Conservation (phyloP, 768 basidiomycete species). For the Podaxis sp. region DNA sequence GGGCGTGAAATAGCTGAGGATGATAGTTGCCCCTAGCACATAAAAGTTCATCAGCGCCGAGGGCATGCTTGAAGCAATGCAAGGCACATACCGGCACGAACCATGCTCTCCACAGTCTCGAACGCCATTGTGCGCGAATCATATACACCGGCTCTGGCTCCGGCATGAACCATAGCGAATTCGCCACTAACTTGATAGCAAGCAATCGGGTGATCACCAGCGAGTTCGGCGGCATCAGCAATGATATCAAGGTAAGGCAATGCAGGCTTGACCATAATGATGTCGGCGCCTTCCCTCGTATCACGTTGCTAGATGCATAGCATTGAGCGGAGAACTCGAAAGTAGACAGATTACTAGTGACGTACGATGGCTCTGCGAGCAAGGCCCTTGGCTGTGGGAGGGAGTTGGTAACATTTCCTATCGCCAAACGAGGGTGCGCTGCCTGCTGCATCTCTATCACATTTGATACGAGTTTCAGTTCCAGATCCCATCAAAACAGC, state of each 20-base stretch:
- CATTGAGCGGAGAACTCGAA: background rate
- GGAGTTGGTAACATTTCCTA: slow-evolving; percentile 97
- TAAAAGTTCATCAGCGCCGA: background rate
- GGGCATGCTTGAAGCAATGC: background rate
- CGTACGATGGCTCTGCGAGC: slow-evolving; percentile 90
- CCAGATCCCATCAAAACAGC: background rate
- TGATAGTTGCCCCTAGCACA: slow-evolving; percentile 75
- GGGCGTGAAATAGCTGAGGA: slow-evolving; percentile 95
- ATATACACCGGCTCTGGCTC: slow-evolving; percentile 91
- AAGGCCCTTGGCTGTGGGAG: slow-evolving; percentile 81
- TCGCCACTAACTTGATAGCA: slow-evolving; percentile 98
- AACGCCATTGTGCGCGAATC: slow-evolving; percentile 91
- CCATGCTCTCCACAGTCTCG: slow-evolving; percentile 87
- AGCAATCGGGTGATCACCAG: slow-evolving; percentile 87
- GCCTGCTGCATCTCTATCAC: slow-evolving; percentile 87
- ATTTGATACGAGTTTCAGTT: background rate
- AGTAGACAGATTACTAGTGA: slow-evolving; percentile 11
- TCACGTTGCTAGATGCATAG: slow-evolving; percentile 68
- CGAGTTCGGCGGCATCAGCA: slow-evolving; percentile 76
- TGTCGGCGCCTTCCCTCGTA: slow-evolving; percentile 87
- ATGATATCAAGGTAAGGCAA: slow-evolving; percentile 97
- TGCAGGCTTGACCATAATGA: slow-evolving; percentile 98
- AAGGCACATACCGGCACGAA: slow-evolving; percentile 71
- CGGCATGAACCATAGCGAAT: slow-evolving; percentile 95
- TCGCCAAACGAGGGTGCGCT: slow-evolving; percentile 93